Conservation (phyloP, 1,284 basidiomycete species). For the Grifola frondosa region DNA sequence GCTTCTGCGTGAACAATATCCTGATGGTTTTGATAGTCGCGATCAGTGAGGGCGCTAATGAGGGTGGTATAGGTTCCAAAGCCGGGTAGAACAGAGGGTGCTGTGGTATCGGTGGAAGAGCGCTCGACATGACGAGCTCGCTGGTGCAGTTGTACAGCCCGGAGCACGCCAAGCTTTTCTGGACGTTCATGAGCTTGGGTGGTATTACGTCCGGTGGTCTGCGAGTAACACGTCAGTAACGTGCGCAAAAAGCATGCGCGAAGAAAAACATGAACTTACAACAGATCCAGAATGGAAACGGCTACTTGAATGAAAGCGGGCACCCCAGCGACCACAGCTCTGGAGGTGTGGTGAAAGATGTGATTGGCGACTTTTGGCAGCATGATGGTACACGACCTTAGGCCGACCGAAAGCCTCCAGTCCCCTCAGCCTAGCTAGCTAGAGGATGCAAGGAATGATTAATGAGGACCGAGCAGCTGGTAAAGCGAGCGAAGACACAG, state of each 20-base stretch:
- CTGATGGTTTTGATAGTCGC: conserved; percentile 69
- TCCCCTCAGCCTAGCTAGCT: too few relatives aligned
- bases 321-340: conserved; percentile 60
- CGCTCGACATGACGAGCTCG: conserved; percentile 6
- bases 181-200: conserved; percentile 18
- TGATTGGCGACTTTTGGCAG: conserved; percentile 78
- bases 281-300: conserved; percentile 65
- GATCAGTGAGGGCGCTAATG: conserved; percentile 67
- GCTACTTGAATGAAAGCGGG: conserved; percentile 63
- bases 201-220: conserved; percentile 10
- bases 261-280: conserved; percentile 32
- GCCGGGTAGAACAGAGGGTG: conserved; percentile 18
- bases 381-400: too few relatives aligned
- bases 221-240: too few relatives aligned
- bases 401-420: too few relatives aligned
- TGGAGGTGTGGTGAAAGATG: conserved; percentile 69
- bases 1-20: conserved; percentile 46
- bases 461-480: too few relatives aligned
- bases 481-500: too few relatives aligned
- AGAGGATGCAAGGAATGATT: too few relatives aligned
- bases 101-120: conserved; percentile 11
- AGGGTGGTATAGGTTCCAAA: conserved; percentile 67
- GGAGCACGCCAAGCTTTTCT: conserved; percentile 18
- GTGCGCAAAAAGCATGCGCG: not conserved
- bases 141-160: conserved; percentile 13